These are phyloP conservation scores for Cucumis sativus DNA, from an alignment of 306 rosid species.

Conservation along the genomic window DNA sequence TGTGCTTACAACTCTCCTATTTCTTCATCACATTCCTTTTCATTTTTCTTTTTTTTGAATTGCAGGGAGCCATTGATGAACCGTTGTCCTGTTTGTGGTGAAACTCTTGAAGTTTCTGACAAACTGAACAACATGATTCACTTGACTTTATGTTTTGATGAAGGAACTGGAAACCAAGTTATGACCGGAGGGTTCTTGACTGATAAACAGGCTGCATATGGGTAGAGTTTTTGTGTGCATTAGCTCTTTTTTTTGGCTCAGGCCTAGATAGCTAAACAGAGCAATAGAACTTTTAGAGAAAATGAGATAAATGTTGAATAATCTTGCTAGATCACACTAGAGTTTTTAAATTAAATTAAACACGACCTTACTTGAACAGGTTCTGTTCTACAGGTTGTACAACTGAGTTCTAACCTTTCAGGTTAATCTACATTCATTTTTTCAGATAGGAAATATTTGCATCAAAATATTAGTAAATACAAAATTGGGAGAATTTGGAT, in stretches of 20 bases:
- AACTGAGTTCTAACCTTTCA: not conserved
- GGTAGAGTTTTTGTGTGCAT: constrained; percentile 30
- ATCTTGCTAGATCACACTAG: not conserved
- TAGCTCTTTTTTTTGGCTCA: not conserved
- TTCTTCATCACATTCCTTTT: not conserved
- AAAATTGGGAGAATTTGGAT: not conserved
- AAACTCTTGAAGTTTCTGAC: constrained; percentile 66
- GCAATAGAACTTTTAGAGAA: not conserved
- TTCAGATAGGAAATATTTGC: not conserved
- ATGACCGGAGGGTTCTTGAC: constrained; percentile 98
- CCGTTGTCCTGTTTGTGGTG: constrained; percentile 97
- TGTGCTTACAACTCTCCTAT: not conserved
- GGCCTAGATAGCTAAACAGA: not conserved
- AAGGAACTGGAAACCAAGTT: constrained; percentile 93
- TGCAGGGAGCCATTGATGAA: constrained; percentile 75
- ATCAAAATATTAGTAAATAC: not conserved
- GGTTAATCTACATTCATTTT: not conserved
- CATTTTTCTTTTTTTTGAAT: constrained; percentile 3
- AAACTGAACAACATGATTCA: constrained; percentile 64
- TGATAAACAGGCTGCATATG: constrained; percentile 80
- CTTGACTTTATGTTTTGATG: constrained; percentile 85
- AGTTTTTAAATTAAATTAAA: not conserved
- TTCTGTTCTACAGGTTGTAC: too few species aligned
- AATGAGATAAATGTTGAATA: not conserved
- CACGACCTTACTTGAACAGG: too few species aligned